phyloP scores from a whole-genome alignment of 208 protist genomes.

The Novymonas esmeraldas region DNA sequence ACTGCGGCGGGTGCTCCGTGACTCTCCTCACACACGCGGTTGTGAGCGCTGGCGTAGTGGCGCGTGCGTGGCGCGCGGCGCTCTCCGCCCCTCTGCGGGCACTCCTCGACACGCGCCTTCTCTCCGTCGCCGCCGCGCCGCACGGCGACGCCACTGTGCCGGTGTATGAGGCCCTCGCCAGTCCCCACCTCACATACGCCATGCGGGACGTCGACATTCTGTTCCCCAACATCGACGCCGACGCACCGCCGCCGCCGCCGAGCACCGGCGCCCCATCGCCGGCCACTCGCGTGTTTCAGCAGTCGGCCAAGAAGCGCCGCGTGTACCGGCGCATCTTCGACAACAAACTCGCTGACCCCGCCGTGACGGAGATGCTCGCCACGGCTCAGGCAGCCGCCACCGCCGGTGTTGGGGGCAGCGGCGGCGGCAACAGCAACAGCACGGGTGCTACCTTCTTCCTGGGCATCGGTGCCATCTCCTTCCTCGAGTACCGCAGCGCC shows the following conservation, averaged over 20 bases:
- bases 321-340: constrained; percentile 37
- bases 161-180: constrained; percentile 29
- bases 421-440: neutral
- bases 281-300: constrained; percentile 17
- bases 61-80: constrained; percentile 21
- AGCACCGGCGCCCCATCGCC: neutral
- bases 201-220: constrained; percentile 37
- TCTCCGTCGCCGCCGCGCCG: neutral
- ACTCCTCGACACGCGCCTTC: constrained; percentile 3
- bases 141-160: neutral
- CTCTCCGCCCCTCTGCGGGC: constrained; percentile 17
- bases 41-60: constrained; percentile 11
- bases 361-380: constrained; percentile 19
- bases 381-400: neutral
- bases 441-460: constrained; percentile 20
- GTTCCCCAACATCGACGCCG: constrained; percentile 34
- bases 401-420: no score
- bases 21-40: constrained; percentile 25
- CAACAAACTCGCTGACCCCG: constrained; percentile 24
- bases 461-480: constrained; percentile 24
- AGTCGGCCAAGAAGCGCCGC: constrained; percentile 26
- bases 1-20: constrained; percentile 27
- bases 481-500: constrained; percentile 34
- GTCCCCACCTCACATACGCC: constrained; percentile 34
- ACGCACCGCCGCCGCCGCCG: constrained; percentile 4